Evolutionary conservation across 345 rosid species (phyloP).

Genomic region (Populus tremula): DNA sequence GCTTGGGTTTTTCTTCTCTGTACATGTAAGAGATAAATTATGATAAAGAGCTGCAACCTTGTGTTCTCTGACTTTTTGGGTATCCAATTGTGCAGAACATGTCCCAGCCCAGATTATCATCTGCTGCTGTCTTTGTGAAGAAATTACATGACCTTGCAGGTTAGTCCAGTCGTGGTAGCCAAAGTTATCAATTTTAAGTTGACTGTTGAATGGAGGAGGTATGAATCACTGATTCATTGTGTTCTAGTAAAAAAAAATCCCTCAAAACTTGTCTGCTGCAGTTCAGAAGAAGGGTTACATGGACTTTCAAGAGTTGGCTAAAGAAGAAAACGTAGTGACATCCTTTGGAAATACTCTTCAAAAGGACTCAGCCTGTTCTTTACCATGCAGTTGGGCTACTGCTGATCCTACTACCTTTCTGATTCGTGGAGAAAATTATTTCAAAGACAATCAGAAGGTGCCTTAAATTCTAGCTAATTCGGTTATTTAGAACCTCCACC

Average conservation of each 20-base stretch:
- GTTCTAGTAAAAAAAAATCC: slow-evolving; percentile 3
- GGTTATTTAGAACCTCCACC: neutral
- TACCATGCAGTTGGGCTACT: slow-evolving; percentile 72
- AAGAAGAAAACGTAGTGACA: slow-evolving; percentile 35
- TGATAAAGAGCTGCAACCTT: neutral
- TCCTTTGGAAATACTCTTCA: slow-evolving; percentile 74
- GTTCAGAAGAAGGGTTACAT: slow-evolving; percentile 74
- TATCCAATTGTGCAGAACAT: slow-evolving; percentile 30
- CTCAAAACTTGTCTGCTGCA: slow-evolving; percentile 27
- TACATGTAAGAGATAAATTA: neutral
- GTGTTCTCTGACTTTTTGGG: slow-evolving; percentile 7
- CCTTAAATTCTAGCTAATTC: neutral
- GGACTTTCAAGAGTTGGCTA: slow-evolving; percentile 54
- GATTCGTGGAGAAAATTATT: slow-evolving; percentile 72
- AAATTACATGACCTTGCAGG: slow-evolving; percentile 77
- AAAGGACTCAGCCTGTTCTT: slow-evolving; percentile 46
- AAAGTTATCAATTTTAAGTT: neutral
- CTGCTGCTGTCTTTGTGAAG: slow-evolving; percentile 66
- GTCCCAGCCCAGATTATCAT: slow-evolving; percentile 43
- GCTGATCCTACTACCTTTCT: slow-evolving; percentile 73
- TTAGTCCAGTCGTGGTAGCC: slow-evolving; percentile 21
- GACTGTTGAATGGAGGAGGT: slow-evolving; percentile 2
- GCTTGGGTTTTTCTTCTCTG: neutral
- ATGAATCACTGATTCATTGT: neutral
- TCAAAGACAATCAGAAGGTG: slow-evolving; percentile 73